phyloP scores from a whole-genome alignment of 108 stramenopile species.

The Cyclotella cryptica region DNA sequence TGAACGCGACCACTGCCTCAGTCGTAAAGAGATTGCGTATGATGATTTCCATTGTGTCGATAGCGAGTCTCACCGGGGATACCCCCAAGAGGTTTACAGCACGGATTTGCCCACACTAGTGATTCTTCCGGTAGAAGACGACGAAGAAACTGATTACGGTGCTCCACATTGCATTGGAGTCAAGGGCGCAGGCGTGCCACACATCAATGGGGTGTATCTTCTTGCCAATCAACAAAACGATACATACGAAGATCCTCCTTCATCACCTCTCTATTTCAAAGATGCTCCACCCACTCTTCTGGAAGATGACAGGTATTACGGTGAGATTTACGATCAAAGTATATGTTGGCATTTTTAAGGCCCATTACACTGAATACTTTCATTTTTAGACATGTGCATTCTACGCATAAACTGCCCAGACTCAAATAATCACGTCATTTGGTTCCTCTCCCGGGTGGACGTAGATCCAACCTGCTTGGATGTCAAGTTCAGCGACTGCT shows the following conservation, averaged over 20 bases:
- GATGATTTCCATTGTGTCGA: not conserved
- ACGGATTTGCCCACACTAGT: conserved; percentile 25
- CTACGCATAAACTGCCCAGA: conserved; percentile 43
- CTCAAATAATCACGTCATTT: conserved; percentile 39
- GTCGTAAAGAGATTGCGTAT: not conserved
- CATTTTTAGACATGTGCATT: conserved; percentile 39
- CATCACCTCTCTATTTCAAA: conserved; percentile 43
- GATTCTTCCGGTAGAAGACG: conserved; percentile 23
- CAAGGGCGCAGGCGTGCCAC: conserved; percentile 33
- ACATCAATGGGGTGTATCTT: conserved; percentile 47
- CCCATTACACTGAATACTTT: not conserved
- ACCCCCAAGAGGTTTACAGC: conserved; percentile 20
- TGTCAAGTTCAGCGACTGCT: conserved; percentile 55
- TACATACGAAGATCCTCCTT: not conserved
- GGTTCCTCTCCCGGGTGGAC: conserved; percentile 51
- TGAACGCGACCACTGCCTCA: not conserved
- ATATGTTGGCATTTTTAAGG: not conserved
- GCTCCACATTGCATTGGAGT: conserved; percentile 37
- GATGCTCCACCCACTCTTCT: conserved; percentile 42
- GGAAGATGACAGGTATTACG: conserved; percentile 36
- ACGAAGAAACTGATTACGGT: conserved; percentile 1
- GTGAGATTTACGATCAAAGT: not conserved
- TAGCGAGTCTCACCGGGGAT: not conserved
- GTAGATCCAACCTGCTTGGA: conserved; percentile 38
- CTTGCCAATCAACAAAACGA: conserved; percentile 11